Evolutionary conservation across 768 basidiomycete genomes (phyloP).

Genomic region (Lepiota brunneoincarnata): DNA sequence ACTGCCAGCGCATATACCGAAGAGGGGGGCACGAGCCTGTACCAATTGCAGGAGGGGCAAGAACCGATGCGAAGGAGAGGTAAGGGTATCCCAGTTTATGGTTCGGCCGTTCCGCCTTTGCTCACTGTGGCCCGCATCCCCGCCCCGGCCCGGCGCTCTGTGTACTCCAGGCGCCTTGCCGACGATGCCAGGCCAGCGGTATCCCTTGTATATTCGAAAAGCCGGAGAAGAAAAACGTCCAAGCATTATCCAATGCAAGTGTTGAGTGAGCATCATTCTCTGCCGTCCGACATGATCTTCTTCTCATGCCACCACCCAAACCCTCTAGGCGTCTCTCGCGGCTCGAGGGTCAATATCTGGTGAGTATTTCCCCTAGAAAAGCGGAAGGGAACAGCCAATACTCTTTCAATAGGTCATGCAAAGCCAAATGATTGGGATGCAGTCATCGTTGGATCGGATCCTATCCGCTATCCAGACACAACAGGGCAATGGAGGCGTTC

Average conservation of each 20-base stretch:
- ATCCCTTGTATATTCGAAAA: constrained; percentile 86
- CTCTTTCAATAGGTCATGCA: constrained; percentile 67
- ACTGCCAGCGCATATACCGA: constrained; percentile 66
- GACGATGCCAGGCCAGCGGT: constrained; percentile 82
- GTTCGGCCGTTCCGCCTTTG: constrained; percentile 39
- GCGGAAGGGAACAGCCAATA: neutral
- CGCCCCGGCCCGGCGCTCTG: constrained; percentile 66
- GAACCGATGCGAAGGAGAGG: constrained; percentile 93
- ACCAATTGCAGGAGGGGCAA: constrained; percentile 89
- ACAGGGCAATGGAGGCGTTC: constrained; percentile 28
- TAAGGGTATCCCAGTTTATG: constrained; percentile 37
- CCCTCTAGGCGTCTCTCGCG: constrained; percentile 69
- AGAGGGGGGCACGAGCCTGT: constrained; percentile 87
- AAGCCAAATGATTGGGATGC: constrained; percentile 94
- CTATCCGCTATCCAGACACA: constrained; percentile 60
- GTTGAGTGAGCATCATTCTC: constrained; percentile 57
- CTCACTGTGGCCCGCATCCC: constrained; percentile 68
- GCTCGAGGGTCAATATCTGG: constrained; percentile 84
- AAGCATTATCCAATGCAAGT: constrained; percentile 57
- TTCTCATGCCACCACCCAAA: constrained; percentile 21
- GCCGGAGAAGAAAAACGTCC: constrained; percentile 81
- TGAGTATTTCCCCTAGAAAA: constrained; percentile 30
- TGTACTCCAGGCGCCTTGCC: constrained; percentile 75
- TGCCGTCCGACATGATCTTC: constrained; percentile 1
- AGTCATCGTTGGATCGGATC: constrained; percentile 84